A percentile compares a stretch with the other conserved stretches of the same genome.
These are phyloP conservation scores for Phytophthora cryptogea DNA, from an alignment of 352 stramenopile species.

Conservation along the genomic window DNA sequence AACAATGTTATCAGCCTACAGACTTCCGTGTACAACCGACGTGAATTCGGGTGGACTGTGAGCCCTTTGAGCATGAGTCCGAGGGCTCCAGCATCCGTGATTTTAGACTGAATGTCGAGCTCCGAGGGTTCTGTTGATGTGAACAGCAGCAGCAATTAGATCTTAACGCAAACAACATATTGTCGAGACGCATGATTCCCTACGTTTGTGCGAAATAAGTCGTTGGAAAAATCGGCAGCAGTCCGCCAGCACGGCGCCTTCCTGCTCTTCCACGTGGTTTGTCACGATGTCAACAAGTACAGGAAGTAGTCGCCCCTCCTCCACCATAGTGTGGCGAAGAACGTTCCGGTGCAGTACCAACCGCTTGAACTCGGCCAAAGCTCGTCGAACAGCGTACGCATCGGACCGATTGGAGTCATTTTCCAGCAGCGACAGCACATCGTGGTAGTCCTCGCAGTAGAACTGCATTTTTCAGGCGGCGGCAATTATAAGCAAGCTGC, in stretches of 20 bases:
- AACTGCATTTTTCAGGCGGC: conserved; percentile 53
- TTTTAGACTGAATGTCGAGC: conserved; percentile 62
- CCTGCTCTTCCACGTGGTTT: conserved; percentile 31
- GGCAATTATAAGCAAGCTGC: neutral
- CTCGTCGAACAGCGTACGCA: conserved; percentile 55
- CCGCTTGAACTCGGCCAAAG: conserved; percentile 54
- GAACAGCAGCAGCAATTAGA: neutral
- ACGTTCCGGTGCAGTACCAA: conserved; percentile 41
- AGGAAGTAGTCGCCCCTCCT: conserved; percentile 38
- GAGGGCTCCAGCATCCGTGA: conserved; percentile 48
- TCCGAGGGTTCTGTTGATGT: conserved; percentile 40
- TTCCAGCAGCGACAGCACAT: conserved; percentile 42
- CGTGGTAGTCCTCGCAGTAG: conserved; percentile 46
- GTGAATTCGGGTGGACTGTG: conserved; percentile 22
- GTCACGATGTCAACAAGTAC: conserved; percentile 33
- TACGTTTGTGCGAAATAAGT: conserved; percentile 57
- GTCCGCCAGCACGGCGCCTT: conserved; percentile 44
- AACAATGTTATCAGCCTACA: conserved; percentile 47
- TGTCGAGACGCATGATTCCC: conserved; percentile 5
- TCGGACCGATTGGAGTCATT: conserved; percentile 32
- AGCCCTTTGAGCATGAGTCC: conserved; percentile 38
- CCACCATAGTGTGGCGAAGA: conserved; percentile 38
- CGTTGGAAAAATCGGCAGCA: conserved; percentile 53
- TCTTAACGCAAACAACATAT: neutral
- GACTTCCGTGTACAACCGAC: conserved; percentile 39